Evolutionary conservation across 1,284 basidiomycete genomes (phyloP).

Genomic region (Papiliotrema laurentii): DNA sequence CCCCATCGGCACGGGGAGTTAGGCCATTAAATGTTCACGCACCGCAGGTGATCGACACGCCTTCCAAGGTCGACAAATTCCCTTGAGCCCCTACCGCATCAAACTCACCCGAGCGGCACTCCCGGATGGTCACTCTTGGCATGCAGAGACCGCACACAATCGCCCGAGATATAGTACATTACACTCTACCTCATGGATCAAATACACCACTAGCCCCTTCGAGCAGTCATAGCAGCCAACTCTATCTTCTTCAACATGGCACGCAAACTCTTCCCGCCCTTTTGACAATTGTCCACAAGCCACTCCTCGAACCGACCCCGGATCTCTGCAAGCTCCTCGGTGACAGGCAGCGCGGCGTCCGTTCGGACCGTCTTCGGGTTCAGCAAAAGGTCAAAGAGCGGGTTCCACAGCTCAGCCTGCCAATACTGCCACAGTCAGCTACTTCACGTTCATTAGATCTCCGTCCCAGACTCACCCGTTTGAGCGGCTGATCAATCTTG

Average conservation of each 20-base stretch:
- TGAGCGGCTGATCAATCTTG: conserved; percentile 72
- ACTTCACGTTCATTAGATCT: neutral
- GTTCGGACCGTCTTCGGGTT: conserved; percentile 60
- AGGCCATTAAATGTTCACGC: too few relatives aligned
- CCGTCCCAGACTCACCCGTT: conserved; percentile 53
- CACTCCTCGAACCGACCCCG: conserved; percentile 80
- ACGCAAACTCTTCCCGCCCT: conserved; percentile 80
- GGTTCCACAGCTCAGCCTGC: conserved; percentile 82
- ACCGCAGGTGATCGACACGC: too few relatives aligned
- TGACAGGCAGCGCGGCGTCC: conserved; percentile 64
- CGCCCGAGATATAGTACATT: too few relatives aligned
- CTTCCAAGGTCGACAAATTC: too few relatives aligned
- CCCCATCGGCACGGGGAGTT: too few relatives aligned
- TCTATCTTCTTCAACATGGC: conserved; percentile 57
- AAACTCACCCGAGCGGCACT: too few relatives aligned
- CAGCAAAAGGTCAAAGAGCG: conserved; percentile 78
- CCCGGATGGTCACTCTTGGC: too few relatives aligned
- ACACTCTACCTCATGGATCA: neutral
- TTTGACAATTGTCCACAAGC: conserved; percentile 70
- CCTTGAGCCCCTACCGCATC: too few relatives aligned
- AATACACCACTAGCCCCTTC: neutral
- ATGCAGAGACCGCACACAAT: too few relatives aligned
- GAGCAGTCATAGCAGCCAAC: conserved; percentile 25
- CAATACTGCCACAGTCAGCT: conserved; percentile 59
- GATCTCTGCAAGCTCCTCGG: conserved; percentile 60